Conservation (phyloP, 495 filamentous ascomycete species). For the Haplographium delicatum region DNA sequence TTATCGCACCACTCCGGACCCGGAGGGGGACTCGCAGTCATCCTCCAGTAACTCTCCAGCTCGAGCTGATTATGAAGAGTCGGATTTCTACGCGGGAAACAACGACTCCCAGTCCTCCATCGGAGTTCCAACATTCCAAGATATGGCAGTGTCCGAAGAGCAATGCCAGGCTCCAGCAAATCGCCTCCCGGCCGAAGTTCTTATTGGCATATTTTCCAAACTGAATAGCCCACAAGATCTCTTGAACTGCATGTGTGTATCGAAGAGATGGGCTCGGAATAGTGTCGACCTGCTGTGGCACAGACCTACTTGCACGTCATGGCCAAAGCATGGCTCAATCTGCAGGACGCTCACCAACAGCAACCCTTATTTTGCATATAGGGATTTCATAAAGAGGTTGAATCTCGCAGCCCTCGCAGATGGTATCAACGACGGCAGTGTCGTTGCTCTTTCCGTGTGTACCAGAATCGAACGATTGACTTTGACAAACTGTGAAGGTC, state of each 20-base stretch:
- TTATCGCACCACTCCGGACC: constrained; percentile 22
- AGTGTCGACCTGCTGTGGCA: constrained; percentile 94
- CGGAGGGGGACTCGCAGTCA: constrained; percentile 36
- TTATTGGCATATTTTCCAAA: constrained; percentile 88
- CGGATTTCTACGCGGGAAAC: constrained; percentile 79
- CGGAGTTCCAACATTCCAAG: constrained; percentile 68
- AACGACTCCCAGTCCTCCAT: constrained; percentile 92
- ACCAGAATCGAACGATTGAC: constrained; percentile 92
- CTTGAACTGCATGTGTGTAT: constrained; percentile 84
- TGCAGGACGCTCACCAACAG: constrained; percentile 64
- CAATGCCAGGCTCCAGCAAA: constrained; percentile 65
- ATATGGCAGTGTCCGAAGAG: constrained; percentile 56
- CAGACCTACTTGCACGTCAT: constrained; percentile 81
- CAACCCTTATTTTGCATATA: constrained; percentile 76
- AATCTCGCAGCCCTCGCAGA: constrained; percentile 77
- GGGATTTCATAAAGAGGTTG: constrained; percentile 80
- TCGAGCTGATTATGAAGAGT: constrained; percentile 74
- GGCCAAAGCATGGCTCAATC: constrained; percentile 71
- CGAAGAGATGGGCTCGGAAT: constrained; percentile 87
- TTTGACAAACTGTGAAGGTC: constrained; percentile 77
- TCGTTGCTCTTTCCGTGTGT: constrained; percentile 75
- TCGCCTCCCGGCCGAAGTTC: constrained; percentile 84
- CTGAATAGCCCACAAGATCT: constrained; percentile 70
- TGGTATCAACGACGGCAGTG: constrained; percentile 82
- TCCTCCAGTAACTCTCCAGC: constrained; percentile 83